Base-by-base conservation (phyloP, 1,139 yeast species). In the Kazachstania sp. region DNA sequence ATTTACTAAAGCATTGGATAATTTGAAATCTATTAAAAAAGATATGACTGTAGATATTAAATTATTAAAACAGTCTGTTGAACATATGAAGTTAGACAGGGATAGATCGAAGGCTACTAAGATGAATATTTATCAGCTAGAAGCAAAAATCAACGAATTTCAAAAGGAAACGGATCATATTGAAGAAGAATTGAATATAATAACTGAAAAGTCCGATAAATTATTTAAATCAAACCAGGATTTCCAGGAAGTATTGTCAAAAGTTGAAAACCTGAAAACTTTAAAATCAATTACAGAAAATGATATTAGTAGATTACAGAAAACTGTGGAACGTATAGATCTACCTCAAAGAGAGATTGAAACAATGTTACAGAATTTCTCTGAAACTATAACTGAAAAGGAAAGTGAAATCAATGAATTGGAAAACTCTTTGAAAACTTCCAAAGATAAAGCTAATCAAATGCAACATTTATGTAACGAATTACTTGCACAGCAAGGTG, bases 1-100 rank as follows among this genome's bases (percentile, higher is more conserved):
- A 64, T 94, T 85, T 59, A 88, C 97, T 1, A 90, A 86, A 61
- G 96, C 95, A 1, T 70, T 92, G 42, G 97, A 90, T 49, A 80
- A 77, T 50, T 73, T 94, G 59, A 90, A 88, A 62, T 64, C 65
- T 0, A 77, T 88, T 43, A 78, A 86, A 49, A 90, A 88, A 59
- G 95, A 87, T 45, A 78, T 87, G 77, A 68, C 79, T 5, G 71
- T 73, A 1, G 94, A 87, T 51, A 83, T 86, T 43, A 85, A 83
- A 59, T 64, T 90, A 19, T 72, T 87, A 44, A 82, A 83, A 53
- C 88, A 86, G 57, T 79, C 85, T 30, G 95, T 86, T 0, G 81
- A 79, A 47, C 94, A 86, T 63, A 69, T 87, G 50, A 77, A 78
- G 55, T 70, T 75, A 13, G 97, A 92, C 60, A 81, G 79, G 57